A percentile compares a stretch with the other conserved stretches of the same genome.
Evolutionary conservation across 805 yeast genomes (phyloP).

Genomic region (Wickerhamomyces tratensis): DNA sequence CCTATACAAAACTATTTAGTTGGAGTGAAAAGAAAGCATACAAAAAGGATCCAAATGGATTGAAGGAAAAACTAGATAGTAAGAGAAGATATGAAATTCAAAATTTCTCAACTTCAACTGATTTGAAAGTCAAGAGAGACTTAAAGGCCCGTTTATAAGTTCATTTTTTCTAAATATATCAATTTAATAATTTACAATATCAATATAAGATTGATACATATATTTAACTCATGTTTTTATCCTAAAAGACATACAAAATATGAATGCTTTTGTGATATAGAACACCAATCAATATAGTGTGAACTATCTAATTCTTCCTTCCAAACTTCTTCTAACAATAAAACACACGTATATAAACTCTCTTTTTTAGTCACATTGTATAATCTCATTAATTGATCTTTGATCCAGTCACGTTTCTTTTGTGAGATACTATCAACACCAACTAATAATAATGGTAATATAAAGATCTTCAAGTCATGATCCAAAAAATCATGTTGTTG

Average conservation of each 20-base stretch:
- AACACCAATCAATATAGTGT: slow-evolving; percentile 1
- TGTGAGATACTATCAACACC: neutral
- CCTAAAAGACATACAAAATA: too few species aligned
- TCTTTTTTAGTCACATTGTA: neutral
- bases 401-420: neutral
- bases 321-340: slow-evolving; percentile 1
- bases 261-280: neutral
- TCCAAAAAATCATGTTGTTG: neutral
- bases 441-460: neutral
- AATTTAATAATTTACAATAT: too few species aligned
- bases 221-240: too few species aligned
- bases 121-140: neutral
- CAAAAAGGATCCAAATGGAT: slow-evolving; percentile 5
- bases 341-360: neutral
- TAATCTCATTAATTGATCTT: neutral
- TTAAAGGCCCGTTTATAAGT: neutral
- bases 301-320: neutral
- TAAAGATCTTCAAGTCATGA: neutral
- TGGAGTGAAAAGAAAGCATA: slow-evolving; percentile 10
- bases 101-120: neutral
- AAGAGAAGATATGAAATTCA: slow-evolving; percentile 2
- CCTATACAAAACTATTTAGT: slow-evolving; percentile 9
- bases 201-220: too few species aligned
- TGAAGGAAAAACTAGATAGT: slow-evolving; percentile 6
- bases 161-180: too few species aligned